These are phyloP conservation scores for Saksenaea oblongispora DNA, from an alignment of 371 early-diverging fungal genomes.

Conservation along the genomic window DNA sequence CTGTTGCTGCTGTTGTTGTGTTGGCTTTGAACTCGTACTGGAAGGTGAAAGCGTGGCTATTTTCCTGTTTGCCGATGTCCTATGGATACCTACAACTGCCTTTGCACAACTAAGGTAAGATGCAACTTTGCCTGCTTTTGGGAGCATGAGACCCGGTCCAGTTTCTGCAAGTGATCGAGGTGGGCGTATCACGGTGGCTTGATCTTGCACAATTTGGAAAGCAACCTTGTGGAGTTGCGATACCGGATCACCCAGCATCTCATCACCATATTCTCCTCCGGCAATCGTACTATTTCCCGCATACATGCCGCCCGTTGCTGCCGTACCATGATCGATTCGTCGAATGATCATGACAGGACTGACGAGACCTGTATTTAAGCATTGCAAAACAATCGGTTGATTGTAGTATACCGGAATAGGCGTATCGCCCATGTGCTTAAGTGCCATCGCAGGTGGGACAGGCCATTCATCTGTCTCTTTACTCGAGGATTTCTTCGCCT, in stretches of 20 bases:
- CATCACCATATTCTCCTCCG: constrained; percentile 51
- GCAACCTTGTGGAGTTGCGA: constrained; percentile 89
- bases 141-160: neutral
- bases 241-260: constrained; percentile 59
- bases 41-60: neutral
- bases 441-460: constrained; percentile 61
- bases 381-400: constrained; percentile 77
- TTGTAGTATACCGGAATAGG: constrained; percentile 73
- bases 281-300: constrained; percentile 1
- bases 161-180: neutral
- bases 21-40: neutral
- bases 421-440: constrained; percentile 40
- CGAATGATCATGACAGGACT: constrained; percentile 77
- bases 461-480: constrained; percentile 31
- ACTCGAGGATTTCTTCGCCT: constrained; percentile 16
- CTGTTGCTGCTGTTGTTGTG: constrained; percentile 6
- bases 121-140: constrained; percentile 8
- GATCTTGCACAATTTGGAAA: constrained; percentile 64
- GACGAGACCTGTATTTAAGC: constrained; percentile 72
- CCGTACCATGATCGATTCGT: constrained; percentile 72
- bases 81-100: constrained; percentile 28
- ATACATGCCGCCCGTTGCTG: constrained; percentile 57
- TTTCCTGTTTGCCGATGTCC: neutral
- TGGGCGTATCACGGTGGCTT: constrained; percentile 2
- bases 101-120: constrained; percentile 27